These are phyloP conservation scores for Hebeloma cylindrosporum DNA, from an alignment of 768 basidiomycete genomes.

Conservation along the genomic window DNA sequence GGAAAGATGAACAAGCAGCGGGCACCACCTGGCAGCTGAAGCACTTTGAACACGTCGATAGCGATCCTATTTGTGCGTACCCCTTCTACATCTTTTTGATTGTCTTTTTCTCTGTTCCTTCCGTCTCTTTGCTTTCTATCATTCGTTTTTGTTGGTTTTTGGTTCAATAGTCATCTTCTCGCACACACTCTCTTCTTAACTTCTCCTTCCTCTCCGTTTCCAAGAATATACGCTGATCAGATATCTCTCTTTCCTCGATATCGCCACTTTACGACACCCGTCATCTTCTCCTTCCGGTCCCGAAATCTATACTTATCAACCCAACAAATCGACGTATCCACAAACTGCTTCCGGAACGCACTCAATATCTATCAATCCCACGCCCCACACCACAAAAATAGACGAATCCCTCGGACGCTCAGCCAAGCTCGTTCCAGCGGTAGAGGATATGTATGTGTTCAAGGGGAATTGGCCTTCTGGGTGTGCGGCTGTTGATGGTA, in stretches of 20 bases:
- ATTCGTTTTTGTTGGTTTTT: not conserved
- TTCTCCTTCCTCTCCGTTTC: no score
- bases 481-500: constrained; percentile 7
- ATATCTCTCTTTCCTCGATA: no score
- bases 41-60: constrained; percentile 71
- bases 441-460: constrained; percentile 79
- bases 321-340: not conserved
- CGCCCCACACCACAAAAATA: constrained; percentile 26
- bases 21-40: constrained; percentile 72
- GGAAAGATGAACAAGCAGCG: constrained; percentile 78
- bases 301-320: no score
- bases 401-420: constrained; percentile 66
- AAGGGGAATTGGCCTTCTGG: constrained; percentile 54
- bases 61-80: constrained; percentile 70
- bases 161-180: no score
- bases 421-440: constrained; percentile 62
- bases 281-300: no score
- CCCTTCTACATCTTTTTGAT: not conserved
- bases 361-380: no score
- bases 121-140: not conserved
- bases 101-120: not conserved
- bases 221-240: no score
- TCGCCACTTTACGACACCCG: no score
- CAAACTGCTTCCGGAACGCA: not conserved
- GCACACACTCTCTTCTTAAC: no score